Evolutionary conservation across 106 monocot species (phyloP).

Genomic region (Phalaenopsis equestris): DNA sequence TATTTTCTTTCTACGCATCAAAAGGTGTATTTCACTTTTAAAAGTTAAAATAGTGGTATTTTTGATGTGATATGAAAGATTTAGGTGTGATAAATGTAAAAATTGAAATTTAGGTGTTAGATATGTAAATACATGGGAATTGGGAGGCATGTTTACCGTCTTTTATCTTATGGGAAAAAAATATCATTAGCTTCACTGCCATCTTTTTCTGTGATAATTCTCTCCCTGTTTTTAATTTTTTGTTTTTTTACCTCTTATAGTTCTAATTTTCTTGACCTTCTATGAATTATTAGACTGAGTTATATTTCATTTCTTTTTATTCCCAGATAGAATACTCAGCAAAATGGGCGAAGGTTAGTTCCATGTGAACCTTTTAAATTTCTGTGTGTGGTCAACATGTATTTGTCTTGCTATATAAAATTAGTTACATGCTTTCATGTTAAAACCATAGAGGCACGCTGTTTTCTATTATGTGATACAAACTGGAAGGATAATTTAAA

Average conservation of each 20-base stretch:
- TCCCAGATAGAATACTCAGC: conserved; percentile 84
- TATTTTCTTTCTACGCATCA: no score
- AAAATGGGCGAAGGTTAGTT: conserved; percentile 99
- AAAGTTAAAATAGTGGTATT: no score
- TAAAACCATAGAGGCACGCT: not conserved
- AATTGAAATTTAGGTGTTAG: no score
- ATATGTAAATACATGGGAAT: no score
- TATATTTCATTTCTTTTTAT: not conserved
- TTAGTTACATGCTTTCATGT: not conserved
- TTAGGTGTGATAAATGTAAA: no score
- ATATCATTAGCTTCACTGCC: not conserved
- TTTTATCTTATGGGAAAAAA: not conserved
- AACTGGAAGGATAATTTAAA: not conserved
- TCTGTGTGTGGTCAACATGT: not conserved
- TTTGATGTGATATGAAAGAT: no score
- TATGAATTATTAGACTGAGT: conserved; percentile 11
- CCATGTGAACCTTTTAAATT: not conserved
- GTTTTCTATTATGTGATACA: not conserved
- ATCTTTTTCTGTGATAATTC: not conserved
- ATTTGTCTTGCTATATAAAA: not conserved
- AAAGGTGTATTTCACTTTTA: no score
- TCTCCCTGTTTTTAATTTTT: not conserved
- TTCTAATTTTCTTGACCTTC: not conserved
- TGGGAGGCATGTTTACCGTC: no score
- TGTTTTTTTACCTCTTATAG: not conserved